Conservation (phyloP, 1,284 basidiomycete species). For the Cerioporus squamosus region DNA sequence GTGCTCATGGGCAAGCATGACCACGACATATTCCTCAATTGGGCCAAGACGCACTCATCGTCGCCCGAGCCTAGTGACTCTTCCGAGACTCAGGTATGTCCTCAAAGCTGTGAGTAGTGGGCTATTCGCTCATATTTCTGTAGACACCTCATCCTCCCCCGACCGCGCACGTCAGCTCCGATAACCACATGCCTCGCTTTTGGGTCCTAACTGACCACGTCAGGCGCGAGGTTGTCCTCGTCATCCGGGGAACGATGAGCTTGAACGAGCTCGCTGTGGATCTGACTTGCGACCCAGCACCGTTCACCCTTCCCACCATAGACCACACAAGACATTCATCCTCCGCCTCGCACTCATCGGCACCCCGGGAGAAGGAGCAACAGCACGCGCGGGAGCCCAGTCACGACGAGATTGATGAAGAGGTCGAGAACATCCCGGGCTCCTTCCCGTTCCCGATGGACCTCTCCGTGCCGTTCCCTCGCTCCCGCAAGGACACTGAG, state of each 20-base stretch:
- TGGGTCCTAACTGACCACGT: slow-evolving; percentile 82
- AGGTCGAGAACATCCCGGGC: slow-evolving; percentile 34
- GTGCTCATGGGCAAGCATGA: slow-evolving; percentile 77
- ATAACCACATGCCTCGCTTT: slow-evolving; percentile 76
- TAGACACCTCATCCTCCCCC: slow-evolving; percentile 17
- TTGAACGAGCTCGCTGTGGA: slow-evolving; percentile 85
- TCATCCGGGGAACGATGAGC: slow-evolving; percentile 82
- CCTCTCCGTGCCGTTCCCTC: slow-evolving; percentile 29
- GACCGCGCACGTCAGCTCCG: slow-evolving; percentile 60
- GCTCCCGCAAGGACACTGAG: slow-evolving; percentile 11
- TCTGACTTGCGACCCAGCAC: slow-evolving; percentile 74
- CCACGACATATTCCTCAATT: slow-evolving; percentile 74
- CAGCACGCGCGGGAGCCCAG: slow-evolving; percentile 4
- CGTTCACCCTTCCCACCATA: slow-evolving; percentile 52
- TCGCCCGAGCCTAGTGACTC: background rate
- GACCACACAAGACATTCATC: slow-evolving; percentile 2
- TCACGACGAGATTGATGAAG: slow-evolving; percentile 29
- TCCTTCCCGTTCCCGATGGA: slow-evolving; percentile 37
- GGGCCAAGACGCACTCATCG: slow-evolving; percentile 40
- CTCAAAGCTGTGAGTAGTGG: too few relatives aligned
- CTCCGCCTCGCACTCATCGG: background rate
- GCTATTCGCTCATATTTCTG: background rate
- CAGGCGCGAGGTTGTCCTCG: slow-evolving; percentile 72
- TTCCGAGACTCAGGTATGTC: slow-evolving; percentile 7
- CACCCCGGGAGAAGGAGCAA: slow-evolving; percentile 40